Base-by-base conservation (phyloP, 2,329 filamentous ascomycete genomes). In the Exophiala viscosa region DNA sequence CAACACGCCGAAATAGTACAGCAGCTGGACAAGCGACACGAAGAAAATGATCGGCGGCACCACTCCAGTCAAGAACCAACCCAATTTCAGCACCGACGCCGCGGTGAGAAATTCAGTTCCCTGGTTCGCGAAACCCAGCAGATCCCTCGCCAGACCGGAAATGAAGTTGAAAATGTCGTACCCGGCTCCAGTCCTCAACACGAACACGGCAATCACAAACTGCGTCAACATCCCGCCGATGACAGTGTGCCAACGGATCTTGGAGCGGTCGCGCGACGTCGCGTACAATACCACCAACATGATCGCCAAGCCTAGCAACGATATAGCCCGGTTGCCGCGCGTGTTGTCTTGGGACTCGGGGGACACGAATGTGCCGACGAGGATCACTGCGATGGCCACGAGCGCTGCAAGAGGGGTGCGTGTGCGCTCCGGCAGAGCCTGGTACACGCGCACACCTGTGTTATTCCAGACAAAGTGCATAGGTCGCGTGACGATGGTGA, bases 31-130 rank as follows among this genome's bases (percentile, higher is more conserved):
- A n/a, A 96, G 77, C 1, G 90, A 84, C 53, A 96, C 87, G 82
- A 96, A 96, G 82, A 96, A 96, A 74, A 96, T 89, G 71, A 96
- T 95, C 64, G 91, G 85, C 0, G 91, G 90, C n/a, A 95, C 79
- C 57, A 95, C 90, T 45, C 78, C 75, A 45, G 86, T 78, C 58
- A 96, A 77, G 80, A 95, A 96, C 80, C 80, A 90, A 3, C 64
- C 61, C 1, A 77, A 3, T 74, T 66, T 5, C 76, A 74, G 6
- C 41, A 70, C 69, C 2, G 69, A 67, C 0, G 62, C 48, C 11
- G 74, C 73, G 0, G 84, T 86, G 62, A 96, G 70, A 75, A 96
- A 96, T 0, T 69, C 67, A 0, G 88, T 82, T 67, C 91, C 91
- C 31, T 88, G 69, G 14, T 76, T 73, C 18, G 91, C 87, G 63